phyloP scores from a whole-genome alignment of 2,329 filamentous ascomycete genomes.

The Cladosporium oxysporum region DNA sequence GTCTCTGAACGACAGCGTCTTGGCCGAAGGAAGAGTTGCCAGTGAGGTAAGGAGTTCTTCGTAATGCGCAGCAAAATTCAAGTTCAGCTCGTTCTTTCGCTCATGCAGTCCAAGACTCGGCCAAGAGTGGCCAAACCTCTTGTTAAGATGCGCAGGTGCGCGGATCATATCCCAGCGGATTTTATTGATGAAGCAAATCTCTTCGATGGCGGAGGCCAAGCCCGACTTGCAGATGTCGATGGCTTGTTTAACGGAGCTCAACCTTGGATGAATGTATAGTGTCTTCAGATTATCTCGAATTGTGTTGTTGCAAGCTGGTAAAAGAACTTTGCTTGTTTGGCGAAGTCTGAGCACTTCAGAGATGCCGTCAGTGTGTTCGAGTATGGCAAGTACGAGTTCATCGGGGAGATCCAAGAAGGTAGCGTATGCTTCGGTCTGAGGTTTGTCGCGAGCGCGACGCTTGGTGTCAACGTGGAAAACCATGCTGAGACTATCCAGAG shows the following conservation, averaged over 20 bases:
- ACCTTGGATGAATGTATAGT: conserved; percentile 26
- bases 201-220: conserved; percentile 20
- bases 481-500: conserved; percentile 13
- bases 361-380: not conserved
- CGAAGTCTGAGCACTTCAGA: conserved; percentile 15
- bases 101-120: not conserved
- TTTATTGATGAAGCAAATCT: conserved; percentile 23
- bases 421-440: not conserved
- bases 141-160: not conserved
- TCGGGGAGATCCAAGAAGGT: conserved; percentile 22
- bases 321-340: conserved; percentile 6
- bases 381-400: conserved; percentile 22
- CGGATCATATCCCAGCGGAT: not conserved
- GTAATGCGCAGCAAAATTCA: not conserved
- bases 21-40: not conserved
- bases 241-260: conserved; percentile 10
- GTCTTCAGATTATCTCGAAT: conserved; percentile 17
- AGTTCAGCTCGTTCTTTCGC: not conserved
- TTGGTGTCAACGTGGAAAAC: conserved; percentile 15
- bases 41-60: conserved; percentile 3
- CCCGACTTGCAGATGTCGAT: conserved; percentile 24
- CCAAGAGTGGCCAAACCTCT: not conserved
- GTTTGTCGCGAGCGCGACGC: conserved; percentile 2
- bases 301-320: conserved; percentile 9
- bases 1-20: conserved; percentile 8